Conservation (phyloP, 2,329 filamentous ascomycete species). For the Ceratocystis diversiconidia region DNA sequence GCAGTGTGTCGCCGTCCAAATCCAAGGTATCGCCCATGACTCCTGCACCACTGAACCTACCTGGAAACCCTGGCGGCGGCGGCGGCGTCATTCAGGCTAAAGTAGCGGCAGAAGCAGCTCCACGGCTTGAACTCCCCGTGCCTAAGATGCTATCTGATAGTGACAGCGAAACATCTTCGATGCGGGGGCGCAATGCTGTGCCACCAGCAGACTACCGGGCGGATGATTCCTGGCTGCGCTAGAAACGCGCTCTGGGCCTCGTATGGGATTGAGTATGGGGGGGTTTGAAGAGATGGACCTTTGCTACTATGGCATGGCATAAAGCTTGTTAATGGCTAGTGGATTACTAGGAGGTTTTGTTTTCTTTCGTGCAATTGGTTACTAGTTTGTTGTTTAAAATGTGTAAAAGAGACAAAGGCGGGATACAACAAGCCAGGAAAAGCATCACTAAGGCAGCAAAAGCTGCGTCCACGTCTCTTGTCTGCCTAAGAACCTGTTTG, state of each 20-base stretch:
- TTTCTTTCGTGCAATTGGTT: no score
- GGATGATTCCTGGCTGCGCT: conserved; percentile 17
- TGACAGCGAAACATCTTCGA: conserved; percentile 13
- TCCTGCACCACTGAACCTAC: conserved; percentile 9
- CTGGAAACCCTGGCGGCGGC: not conserved
- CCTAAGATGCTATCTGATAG: conserved; percentile 17
- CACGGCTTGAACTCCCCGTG: conserved; percentile 15
- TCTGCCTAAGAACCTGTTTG: not conserved
- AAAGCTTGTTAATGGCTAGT: no score
- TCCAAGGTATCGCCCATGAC: conserved; percentile 13
- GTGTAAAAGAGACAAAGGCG: no score
- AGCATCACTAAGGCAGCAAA: not conserved
- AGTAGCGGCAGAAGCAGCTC: conserved; percentile 2
- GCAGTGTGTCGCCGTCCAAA: conserved; percentile 17
- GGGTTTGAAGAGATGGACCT: not conserved
- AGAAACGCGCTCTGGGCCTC: conserved; percentile 7
- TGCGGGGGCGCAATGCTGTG: conserved; percentile 8
- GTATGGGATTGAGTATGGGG: not conserved
- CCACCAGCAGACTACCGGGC: conserved; percentile 15
- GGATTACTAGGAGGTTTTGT: no score
- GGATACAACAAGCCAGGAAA: not conserved
- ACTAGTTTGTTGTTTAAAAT: no score
- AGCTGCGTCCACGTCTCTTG: not conserved
- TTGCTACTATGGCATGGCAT: not conserved
- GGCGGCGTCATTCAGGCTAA: not conserved